Conservation (phyloP, 495 filamentous ascomycete genomes). For the Lasiosphaeria ovina region DNA sequence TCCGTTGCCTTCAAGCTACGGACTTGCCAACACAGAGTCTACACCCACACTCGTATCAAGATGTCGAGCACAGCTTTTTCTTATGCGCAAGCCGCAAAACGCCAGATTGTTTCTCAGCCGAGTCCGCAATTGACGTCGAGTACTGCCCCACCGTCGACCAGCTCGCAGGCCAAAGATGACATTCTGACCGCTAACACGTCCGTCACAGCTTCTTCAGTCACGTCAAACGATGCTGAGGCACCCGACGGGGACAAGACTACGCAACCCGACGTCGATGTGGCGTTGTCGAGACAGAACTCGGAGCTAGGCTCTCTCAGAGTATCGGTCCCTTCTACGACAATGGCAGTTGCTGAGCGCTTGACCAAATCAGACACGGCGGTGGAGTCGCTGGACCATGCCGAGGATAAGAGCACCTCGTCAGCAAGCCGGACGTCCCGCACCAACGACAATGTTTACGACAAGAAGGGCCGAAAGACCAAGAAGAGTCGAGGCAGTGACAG, state of each 20-base stretch:
- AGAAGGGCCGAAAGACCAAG: conserved; percentile 47
- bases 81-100: conserved; percentile 93
- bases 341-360: conserved; percentile 18
- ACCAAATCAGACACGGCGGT: conserved; percentile 15
- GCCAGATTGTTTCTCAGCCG: conserved; percentile 57
- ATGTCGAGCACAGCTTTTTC: conserved; percentile 63
- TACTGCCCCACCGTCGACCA: conserved; percentile 62
- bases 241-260: conserved; percentile 33
- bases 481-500: conserved; percentile 47
- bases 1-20: conserved; percentile 6
- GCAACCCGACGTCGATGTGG: conserved; percentile 22
- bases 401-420: conserved; percentile 30
- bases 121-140: conserved; percentile 61
- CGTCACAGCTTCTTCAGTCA: conserved; percentile 52
- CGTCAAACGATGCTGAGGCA: conserved; percentile 56
- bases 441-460: conserved; percentile 39
- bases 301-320: conserved; percentile 23
- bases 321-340: conserved; percentile 22
- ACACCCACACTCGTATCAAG: conserved; percentile 6
- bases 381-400: conserved; percentile 17
- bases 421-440: conserved; percentile 37
- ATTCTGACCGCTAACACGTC: conserved; percentile 45
- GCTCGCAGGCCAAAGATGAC: conserved; percentile 64
- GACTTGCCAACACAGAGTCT: background rate
- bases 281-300: conserved; percentile 23